Evolutionary conservation across 306 rosid species (phyloP).

Genomic region (Sicyos baderoa): DNA sequence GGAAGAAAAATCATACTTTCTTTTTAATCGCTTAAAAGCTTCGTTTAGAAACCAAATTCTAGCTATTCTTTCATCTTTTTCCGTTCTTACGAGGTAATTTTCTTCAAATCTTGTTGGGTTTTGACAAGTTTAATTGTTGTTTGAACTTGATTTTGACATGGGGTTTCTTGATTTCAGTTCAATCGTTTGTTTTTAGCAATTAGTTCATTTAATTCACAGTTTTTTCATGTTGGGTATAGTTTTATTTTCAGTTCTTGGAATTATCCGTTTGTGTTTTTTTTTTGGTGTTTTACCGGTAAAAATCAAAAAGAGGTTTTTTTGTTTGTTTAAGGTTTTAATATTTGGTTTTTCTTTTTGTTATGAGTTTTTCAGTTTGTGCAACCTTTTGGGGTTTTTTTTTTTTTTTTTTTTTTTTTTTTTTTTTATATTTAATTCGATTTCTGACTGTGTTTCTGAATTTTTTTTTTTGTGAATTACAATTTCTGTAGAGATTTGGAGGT

Average conservation of each 20-base stretch:
- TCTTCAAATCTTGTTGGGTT: background rate
- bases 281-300: background rate
- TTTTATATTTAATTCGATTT: background rate
- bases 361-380: background rate
- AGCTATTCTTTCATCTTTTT: slow-evolving; percentile 1
- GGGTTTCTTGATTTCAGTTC: background rate
- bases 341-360: background rate
- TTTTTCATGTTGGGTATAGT: background rate
- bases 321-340: background rate
- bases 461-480: background rate
- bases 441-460: slow-evolving; percentile 4
- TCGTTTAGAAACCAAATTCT: slow-evolving; percentile 5
- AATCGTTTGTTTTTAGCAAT: background rate
- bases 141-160: background rate
- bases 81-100: background rate
- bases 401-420: background rate
- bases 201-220: background rate
- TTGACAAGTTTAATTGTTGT: background rate
- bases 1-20: slow-evolving; percentile 32
- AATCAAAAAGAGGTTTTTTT: background rate
- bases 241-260: slow-evolving; percentile 1
- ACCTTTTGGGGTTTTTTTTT: background rate
- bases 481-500: slow-evolving; percentile 8
- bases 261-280: slow-evolving; percentile 7
- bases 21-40: slow-evolving; percentile 17